Conservation (phyloP, 78 protist species). For the Dictyostelium purpureum region DNA sequence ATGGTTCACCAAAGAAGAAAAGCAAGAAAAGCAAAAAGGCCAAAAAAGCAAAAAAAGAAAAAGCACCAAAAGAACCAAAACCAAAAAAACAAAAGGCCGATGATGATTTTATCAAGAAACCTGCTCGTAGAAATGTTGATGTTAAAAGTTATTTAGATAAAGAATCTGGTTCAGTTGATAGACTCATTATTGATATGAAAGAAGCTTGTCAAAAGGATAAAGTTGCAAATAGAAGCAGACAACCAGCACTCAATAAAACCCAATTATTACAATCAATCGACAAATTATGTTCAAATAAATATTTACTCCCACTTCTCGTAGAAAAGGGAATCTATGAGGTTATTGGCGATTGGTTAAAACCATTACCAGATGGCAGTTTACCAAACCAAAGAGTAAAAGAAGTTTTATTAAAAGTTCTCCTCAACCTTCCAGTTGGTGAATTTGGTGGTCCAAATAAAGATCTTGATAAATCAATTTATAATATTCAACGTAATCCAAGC, state of each 20-base stretch:
- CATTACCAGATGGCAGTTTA: conserved; percentile 63
- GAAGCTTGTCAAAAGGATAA: conserved; percentile 8
- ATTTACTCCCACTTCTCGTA: neutral
- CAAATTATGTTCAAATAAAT: neutral
- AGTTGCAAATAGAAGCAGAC: neutral
- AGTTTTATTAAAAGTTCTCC: conserved; percentile 10
- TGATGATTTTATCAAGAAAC: neutral
- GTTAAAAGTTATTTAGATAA: neutral
- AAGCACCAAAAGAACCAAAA: neutral
- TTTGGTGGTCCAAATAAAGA: neutral
- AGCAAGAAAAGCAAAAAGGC: neutral
- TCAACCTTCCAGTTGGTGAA: neutral
- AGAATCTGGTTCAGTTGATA: neutral
- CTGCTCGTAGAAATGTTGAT: neutral
- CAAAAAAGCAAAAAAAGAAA: neutral
- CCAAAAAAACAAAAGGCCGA: neutral
- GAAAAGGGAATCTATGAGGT: neutral
- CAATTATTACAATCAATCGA: conserved; percentile 18
- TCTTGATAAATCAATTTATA: neutral
- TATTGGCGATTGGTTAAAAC: conserved; percentile 33
- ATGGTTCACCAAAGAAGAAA: neutral
- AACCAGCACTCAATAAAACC: conserved; percentile 53
- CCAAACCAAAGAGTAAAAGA: conserved; percentile 50
- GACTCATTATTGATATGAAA: conserved; percentile 4
- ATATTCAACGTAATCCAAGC: neutral